Conservation (phyloP, 148 eudicot species). For the Amaranthus hypochondriacus region DNA sequence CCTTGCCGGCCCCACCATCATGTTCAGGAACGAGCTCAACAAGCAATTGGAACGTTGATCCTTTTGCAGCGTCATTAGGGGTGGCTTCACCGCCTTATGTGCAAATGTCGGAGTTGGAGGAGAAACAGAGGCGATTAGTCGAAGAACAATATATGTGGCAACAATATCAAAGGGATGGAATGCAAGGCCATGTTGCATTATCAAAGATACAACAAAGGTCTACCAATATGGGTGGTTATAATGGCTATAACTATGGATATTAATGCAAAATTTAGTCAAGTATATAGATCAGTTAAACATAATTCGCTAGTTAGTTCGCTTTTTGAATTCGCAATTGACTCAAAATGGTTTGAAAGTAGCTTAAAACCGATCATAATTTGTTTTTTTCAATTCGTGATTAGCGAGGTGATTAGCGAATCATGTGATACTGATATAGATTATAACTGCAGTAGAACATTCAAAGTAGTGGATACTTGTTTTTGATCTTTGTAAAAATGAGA, state of each 20-base stretch:
- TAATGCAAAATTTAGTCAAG: neutral
- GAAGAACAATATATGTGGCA: conserved; percentile 86
- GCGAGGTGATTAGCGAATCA: too few species aligned
- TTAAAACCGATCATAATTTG: too few species aligned
- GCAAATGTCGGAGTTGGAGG: conserved; percentile 87
- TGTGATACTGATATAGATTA: neutral
- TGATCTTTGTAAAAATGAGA: neutral
- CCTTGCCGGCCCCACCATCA: conserved; percentile 61
- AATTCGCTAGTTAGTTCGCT: too few species aligned
- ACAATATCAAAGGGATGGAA: conserved; percentile 60
- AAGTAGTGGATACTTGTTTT: conserved; percentile 1
- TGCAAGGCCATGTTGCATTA: conserved; percentile 53
- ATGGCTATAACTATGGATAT: conserved; percentile 14
- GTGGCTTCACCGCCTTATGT: conserved; percentile 72
- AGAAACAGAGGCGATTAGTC: conserved; percentile 55
- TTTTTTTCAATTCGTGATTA: too few species aligned
- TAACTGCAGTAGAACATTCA: neutral
- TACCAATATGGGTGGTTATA: conserved; percentile 31
- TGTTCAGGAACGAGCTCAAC: conserved; percentile 9
- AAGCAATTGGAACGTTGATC: conserved; percentile 29
- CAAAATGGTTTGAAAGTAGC: too few species aligned
- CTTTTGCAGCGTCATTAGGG: conserved; percentile 61
- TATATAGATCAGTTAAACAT: neutral
- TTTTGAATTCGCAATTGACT: too few species aligned
- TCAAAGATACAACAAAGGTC: conserved; percentile 36